These are phyloP conservation scores for Backusella tarrabulga DNA, from an alignment of 192 early-diverging fungal genomes.

Conservation along the genomic window DNA sequence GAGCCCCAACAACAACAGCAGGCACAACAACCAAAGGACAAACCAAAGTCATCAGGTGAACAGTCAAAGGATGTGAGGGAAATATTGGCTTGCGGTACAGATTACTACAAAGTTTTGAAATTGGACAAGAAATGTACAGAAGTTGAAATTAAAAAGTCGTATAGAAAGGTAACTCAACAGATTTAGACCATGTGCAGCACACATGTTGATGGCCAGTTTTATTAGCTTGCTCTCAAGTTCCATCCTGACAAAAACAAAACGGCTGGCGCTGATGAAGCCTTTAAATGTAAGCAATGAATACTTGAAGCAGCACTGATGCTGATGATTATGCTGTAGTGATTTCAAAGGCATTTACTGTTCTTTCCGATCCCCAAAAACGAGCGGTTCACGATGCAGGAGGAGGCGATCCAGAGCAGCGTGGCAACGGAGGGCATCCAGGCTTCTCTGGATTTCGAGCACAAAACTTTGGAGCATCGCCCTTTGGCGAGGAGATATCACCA, in stretches of 20 bases:
- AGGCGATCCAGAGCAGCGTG: conserved; percentile 60
- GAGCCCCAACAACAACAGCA: neutral
- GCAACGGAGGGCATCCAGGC: conserved; percentile 37
- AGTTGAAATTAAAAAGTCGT: conserved; percentile 88
- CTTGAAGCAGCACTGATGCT: neutral
- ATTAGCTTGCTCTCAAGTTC: conserved; percentile 82
- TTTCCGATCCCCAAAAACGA: conserved; percentile 84
- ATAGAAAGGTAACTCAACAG: conserved; percentile 71
- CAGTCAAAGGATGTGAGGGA: conserved; percentile 76
- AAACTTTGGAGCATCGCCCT: conserved; percentile 16
- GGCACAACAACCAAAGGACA: neutral
- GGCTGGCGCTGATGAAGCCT: conserved; percentile 94
- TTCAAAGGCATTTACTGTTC: conserved; percentile 86
- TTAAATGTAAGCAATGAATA: conserved; percentile 65
- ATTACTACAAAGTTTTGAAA: conserved; percentile 84
- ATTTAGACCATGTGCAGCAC: neutral
- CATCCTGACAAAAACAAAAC: conserved; percentile 97
- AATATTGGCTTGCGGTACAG: conserved; percentile 69
- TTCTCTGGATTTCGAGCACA: conserved; percentile 38
- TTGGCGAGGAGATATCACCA: conserved; percentile 79
- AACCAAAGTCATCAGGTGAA: conserved; percentile 66
- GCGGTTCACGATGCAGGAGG: conserved; percentile 86
- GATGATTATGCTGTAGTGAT: conserved; percentile 56
- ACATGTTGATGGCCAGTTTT: neutral
- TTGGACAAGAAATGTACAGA: conserved; percentile 76